A percentile compares a stretch with the other conserved stretches of the same genome.
These are phyloP conservation scores for Paramecium octaurelia DNA, from an alignment of 73 alveolate genomes.

Conservation along the genomic window DNA sequence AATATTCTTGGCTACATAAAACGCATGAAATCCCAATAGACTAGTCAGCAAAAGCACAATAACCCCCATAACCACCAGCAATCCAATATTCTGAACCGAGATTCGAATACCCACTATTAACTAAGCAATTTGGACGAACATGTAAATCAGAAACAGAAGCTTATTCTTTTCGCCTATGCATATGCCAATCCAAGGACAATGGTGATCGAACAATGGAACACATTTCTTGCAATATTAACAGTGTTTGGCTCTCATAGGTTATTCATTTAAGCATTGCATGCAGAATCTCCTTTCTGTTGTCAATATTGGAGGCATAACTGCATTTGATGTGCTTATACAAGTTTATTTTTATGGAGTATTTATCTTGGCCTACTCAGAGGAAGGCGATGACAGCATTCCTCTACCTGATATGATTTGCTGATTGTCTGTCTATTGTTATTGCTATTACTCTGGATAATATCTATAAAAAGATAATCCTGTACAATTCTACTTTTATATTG, in stretches of 20 bases:
- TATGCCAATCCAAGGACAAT: constrained; percentile 93
- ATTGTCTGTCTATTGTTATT: background rate
- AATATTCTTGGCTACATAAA: background rate
- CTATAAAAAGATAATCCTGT: background rate
- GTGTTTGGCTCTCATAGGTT: constrained; percentile 85
- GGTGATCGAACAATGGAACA: constrained; percentile 94
- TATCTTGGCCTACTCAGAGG: background rate
- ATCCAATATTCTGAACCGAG: background rate
- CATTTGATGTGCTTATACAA: background rate
- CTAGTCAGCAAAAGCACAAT: background rate
- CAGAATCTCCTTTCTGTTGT: constrained; percentile 66
- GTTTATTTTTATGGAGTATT: background rate
- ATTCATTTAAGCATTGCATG: constrained; percentile 73
- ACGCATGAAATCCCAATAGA: background rate
- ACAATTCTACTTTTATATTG: background rate
- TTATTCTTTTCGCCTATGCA: constrained; percentile 90
- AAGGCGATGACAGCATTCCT: constrained; percentile 36
- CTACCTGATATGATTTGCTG: background rate
- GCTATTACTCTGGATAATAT: background rate
- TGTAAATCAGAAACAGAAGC: background rate
- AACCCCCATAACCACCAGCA: background rate
- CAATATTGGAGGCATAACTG: background rate
- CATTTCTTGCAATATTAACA: constrained; percentile 88
- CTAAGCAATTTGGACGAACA: background rate
- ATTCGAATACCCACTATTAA: background rate